Conservation (phyloP, 352 stramenopile species). For the Blastocystis hominis region DNA sequence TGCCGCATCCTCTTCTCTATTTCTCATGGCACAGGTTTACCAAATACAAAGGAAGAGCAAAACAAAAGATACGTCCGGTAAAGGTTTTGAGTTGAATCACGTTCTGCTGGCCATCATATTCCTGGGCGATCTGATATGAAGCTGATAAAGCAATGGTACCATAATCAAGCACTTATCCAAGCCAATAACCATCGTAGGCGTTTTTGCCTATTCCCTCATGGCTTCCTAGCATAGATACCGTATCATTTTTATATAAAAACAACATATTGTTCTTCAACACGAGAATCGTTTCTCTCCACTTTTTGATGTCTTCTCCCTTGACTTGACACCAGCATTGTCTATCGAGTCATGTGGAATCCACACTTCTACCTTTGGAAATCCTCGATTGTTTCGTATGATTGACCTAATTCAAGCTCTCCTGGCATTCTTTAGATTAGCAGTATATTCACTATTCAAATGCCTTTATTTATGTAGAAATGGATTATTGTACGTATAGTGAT, state of each 20-base stretch:
- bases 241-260: conserved; percentile 42
- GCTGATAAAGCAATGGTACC: neutral
- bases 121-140: neutral
- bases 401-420: conserved; percentile 36
- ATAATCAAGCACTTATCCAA: conserved; percentile 55
- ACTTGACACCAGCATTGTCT: conserved; percentile 31
- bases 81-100: conserved; percentile 33
- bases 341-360: neutral
- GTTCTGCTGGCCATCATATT: conserved; percentile 33
- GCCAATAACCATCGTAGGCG: neutral
- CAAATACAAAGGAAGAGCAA: conserved; percentile 14
- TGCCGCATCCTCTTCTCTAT: conserved; percentile 7
- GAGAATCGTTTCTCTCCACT: conserved; percentile 37
- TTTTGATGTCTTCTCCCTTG: conserved; percentile 45
- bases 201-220: conserved; percentile 4
- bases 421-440: conserved; percentile 3
- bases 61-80: conserved; percentile 47
- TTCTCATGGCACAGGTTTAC: neutral
- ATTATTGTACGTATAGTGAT: neutral
- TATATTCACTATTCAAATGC: neutral
- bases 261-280: conserved; percentile 45
- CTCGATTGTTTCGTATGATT: conserved; percentile 23
- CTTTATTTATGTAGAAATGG: neutral
- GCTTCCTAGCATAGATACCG: neutral
- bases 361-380: conserved; percentile 7